These are phyloP conservation scores for Globisporangium cystogenes DNA, from an alignment of 352 stramenopile species.

Conservation along the genomic window DNA sequence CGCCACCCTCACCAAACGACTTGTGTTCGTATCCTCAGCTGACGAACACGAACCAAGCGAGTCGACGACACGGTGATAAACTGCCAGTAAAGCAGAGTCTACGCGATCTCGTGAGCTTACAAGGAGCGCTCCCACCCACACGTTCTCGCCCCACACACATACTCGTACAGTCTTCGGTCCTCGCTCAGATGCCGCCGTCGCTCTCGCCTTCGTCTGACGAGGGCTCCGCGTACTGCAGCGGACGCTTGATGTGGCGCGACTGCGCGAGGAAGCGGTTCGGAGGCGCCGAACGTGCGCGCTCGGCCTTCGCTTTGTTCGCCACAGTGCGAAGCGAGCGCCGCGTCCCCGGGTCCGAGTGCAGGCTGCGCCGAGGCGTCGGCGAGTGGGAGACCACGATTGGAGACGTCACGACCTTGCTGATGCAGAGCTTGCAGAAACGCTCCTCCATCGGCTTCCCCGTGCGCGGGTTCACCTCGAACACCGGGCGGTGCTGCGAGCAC, in stretches of 20 bases:
- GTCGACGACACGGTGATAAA: too few species aligned
- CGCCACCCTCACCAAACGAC: too few species aligned
- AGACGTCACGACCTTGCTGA: constrained; percentile 6
- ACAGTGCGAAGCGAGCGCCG: background rate
- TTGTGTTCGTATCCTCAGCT: too few species aligned
- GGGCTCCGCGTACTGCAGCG: background rate
- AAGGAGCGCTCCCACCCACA: too few species aligned
- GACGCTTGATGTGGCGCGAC: constrained; percentile 9
- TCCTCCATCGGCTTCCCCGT: constrained; percentile 1
- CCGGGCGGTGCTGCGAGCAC: constrained; percentile 12
- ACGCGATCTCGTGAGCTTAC: too few species aligned
- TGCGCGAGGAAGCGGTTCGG: constrained; percentile 5
- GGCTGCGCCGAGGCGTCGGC: background rate
- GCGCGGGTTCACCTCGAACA: constrained; percentile 10
- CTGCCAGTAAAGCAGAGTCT: too few species aligned
- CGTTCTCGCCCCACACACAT: background rate
- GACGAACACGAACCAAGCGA: too few species aligned
- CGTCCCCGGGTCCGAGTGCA: constrained; percentile 4
- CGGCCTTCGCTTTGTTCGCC: background rate
- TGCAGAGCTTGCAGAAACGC: constrained; percentile 14
- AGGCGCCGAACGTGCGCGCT: constrained; percentile 3
- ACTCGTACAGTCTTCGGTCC: background rate
- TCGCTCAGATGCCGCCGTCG: background rate
- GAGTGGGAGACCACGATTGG: background rate
- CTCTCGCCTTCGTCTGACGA: constrained; percentile 7